Evolutionary conservation across 257 asterid species (phyloP).

Genomic region (Primulina huaijiensis): DNA sequence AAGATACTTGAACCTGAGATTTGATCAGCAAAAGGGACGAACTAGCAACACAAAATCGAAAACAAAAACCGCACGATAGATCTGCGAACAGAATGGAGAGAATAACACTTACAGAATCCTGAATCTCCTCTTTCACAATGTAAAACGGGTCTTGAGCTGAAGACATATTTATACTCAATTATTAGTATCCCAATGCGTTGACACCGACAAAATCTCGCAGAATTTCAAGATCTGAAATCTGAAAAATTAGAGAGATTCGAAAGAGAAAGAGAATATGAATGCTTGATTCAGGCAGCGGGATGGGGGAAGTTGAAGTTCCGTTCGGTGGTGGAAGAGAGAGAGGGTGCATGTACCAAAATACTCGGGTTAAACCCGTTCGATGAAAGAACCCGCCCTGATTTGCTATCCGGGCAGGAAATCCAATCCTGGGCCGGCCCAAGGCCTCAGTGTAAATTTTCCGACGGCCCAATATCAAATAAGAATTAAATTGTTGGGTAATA

Average conservation of each 20-base stretch:
- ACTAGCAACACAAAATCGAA: not conserved
- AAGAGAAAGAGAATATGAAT: not conserved
- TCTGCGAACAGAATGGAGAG: not conserved
- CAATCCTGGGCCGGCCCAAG: too few relatives aligned
- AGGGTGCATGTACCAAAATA: not conserved
- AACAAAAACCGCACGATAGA: not conserved
- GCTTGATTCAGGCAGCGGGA: not conserved
- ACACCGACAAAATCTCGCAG: constrained; percentile 12
- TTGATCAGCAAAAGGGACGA: constrained; percentile 8
- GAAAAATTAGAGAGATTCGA: not conserved
- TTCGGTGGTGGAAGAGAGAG: not conserved
- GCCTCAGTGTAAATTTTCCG: too few relatives aligned
- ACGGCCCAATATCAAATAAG: too few relatives aligned
- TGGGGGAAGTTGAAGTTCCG: not conserved
- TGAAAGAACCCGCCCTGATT: not conserved
- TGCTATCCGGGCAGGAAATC: not conserved
- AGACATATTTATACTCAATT: constrained; percentile 52
- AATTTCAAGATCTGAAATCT: constrained; percentile 22
- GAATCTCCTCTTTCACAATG: constrained; percentile 96
- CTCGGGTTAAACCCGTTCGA: not conserved
- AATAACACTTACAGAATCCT: constrained; percentile 70
- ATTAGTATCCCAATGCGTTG: not conserved
- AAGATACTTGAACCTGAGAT: not conserved
- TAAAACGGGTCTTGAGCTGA: constrained; percentile 95
- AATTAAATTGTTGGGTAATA: too few relatives aligned